Conservation (phyloP, 2,329 filamentous ascomycete species). For the Acephala macrosclerotiorum region DNA sequence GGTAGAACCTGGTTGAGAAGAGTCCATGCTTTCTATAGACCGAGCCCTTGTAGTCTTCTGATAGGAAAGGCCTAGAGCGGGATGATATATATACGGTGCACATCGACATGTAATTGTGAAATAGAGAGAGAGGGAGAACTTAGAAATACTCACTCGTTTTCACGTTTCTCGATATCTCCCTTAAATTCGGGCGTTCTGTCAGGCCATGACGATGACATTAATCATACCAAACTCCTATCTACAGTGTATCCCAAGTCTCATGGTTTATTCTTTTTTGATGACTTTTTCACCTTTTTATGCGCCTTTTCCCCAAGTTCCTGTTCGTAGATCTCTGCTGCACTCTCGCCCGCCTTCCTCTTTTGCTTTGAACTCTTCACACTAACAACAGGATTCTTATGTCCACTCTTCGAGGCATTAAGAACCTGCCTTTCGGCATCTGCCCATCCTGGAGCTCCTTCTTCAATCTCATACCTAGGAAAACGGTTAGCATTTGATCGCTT, state of each 20-base stretch:
- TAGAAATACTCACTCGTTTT: too few relatives aligned
- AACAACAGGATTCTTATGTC: slow-evolving; percentile 69
- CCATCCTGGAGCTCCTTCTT: slow-evolving; percentile 68
- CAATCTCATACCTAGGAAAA: slow-evolving; percentile 66
- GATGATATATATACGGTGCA: too few relatives aligned
- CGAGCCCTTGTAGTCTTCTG: too few relatives aligned
- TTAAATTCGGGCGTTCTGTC: too few relatives aligned
- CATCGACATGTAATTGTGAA: too few relatives aligned
- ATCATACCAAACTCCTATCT: not conserved
- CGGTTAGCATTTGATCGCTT: not conserved
- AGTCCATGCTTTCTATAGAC: too few relatives aligned
- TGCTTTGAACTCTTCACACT: slow-evolving; percentile 80
- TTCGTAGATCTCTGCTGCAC: slow-evolving; percentile 68
- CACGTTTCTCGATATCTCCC: too few relatives aligned
- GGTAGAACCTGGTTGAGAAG: too few relatives aligned
- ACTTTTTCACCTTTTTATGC: slow-evolving; percentile 62
- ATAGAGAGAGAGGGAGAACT: too few relatives aligned
- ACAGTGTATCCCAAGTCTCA: slow-evolving; percentile 10
- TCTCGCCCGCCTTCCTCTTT: slow-evolving; percentile 75
- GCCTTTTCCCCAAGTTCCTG: slow-evolving; percentile 62
- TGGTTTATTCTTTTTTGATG: slow-evolving; percentile 37
- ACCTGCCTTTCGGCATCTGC: slow-evolving; percentile 80
- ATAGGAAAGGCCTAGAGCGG: too few relatives aligned
- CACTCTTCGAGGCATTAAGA: slow-evolving; percentile 59
- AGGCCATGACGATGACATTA: not conserved